phyloP scores from a whole-genome alignment of 306 rosid species.

The Geum urbanum region DNA sequence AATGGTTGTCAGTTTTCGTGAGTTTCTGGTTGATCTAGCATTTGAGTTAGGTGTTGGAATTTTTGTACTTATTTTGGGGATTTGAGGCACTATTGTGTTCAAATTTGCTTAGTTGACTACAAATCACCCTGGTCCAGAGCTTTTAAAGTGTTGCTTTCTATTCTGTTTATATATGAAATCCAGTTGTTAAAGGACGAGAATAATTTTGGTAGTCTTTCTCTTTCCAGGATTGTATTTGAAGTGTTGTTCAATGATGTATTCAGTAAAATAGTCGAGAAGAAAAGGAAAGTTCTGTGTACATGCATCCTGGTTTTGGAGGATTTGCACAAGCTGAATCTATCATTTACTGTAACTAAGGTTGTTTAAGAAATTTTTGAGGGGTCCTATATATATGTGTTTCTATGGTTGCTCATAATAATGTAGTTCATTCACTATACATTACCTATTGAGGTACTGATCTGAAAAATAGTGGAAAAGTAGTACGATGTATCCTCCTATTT shows the following conservation, averaged over 20 bases:
- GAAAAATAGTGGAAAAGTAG: neutral
- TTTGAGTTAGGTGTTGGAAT: too few relatives aligned
- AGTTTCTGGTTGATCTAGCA: neutral
- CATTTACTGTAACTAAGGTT: slow-evolving; percentile 59
- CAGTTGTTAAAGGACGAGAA: neutral
- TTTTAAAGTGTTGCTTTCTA: neutral
- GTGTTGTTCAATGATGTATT: neutral
- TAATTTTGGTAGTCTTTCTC: neutral
- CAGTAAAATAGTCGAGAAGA: neutral
- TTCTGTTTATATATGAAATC: neutral
- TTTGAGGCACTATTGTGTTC: neutral
- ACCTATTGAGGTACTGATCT: neutral
- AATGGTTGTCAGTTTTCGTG: neutral
- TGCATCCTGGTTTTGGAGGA: slow-evolving; percentile 31
- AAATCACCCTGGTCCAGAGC: too few relatives aligned
- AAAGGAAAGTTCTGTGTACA: neutral
- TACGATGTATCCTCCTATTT: neutral
- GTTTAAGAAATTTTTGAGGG: neutral
- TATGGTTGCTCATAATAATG: slow-evolving; percentile 4
- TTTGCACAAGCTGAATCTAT: slow-evolving; percentile 49
- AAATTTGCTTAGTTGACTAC: neutral
- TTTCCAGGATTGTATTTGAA: neutral
- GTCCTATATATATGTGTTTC: neutral
- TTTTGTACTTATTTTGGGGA: neutral
- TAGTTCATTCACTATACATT: neutral